Percentiles rank a stretch among this genome's conserved stretches.
Evolutionary conservation across 306 rosid species (phyloP).

Genomic region (Corylus americana): DNA sequence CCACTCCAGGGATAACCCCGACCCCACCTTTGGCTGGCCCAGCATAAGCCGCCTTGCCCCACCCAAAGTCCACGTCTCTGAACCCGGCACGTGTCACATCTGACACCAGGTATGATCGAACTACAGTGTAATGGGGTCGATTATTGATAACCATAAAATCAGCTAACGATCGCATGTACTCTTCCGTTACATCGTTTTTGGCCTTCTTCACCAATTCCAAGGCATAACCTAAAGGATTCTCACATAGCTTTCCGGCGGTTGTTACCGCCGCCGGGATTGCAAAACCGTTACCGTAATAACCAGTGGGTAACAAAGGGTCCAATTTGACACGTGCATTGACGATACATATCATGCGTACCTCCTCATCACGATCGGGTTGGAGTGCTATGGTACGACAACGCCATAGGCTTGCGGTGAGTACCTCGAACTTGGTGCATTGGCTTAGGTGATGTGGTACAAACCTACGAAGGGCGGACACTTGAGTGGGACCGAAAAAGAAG

Average conservation of each 20-base stretch:
- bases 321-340: conserved; percentile 11
- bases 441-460: conserved; percentile 23
- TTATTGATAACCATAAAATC: conserved; percentile 48
- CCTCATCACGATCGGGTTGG: conserved; percentile 2
- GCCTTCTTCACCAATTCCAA: conserved; percentile 32
- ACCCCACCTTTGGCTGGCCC: conserved; percentile 57
- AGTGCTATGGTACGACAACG: conserved; percentile 30
- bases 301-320: conserved; percentile 1
- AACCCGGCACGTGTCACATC: conserved; percentile 57
- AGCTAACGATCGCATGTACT: conserved; percentile 55
- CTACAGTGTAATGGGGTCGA: conserved; percentile 52
- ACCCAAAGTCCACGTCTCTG: conserved; percentile 53
- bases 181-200: conserved; percentile 25
- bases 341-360: conserved; percentile 8
- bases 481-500: conserved; percentile 21
- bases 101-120: conserved; percentile 42
- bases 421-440: conserved; percentile 23
- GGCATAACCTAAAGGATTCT: conserved; percentile 22
- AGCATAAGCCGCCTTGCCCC: conserved; percentile 59
- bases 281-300: conserved; percentile 36
- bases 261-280: conserved; percentile 15
- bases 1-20: conserved; percentile 52
- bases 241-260: background rate
- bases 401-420: conserved; percentile 39
- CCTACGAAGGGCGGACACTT: conserved; percentile 11